phyloP scores from a whole-genome alignment of 1,284 basidiomycete species.

The Rhodotorula sp. region DNA sequence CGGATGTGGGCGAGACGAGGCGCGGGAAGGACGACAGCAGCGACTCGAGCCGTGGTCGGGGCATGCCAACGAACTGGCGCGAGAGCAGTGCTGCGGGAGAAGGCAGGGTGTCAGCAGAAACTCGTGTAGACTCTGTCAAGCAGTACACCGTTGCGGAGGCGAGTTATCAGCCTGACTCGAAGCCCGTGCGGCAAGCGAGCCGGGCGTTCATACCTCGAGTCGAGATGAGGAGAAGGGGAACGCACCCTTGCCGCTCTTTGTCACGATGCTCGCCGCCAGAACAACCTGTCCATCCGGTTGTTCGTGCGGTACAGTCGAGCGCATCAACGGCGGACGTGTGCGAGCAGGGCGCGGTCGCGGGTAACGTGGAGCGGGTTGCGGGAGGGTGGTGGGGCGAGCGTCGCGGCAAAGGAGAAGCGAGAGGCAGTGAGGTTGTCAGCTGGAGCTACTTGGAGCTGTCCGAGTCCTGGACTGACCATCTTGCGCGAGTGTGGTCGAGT shows the following conservation, averaged over 20 bases:
- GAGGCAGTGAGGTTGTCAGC: background rate
- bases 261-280: slow-evolving; percentile 88
- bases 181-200: background rate
- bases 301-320: too few species aligned
- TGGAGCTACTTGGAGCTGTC: background rate
- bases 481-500: background rate
- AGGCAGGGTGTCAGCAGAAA: background rate
- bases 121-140: too few species aligned
- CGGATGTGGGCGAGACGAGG: slow-evolving; percentile 84
- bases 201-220: background rate
- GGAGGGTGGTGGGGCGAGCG: background rate
- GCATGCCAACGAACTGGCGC: slow-evolving; percentile 93
- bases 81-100: slow-evolving; percentile 79
- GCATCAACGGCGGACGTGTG: background rate
- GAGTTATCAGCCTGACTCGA: background rate
- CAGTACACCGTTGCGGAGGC: background rate
- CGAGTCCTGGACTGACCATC: background rate
- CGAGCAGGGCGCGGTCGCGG: background rate
- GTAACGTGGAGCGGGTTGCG: slow-evolving; percentile 7
- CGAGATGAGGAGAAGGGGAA: slow-evolving; percentile 22
- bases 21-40: slow-evolving; percentile 96
- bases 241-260: slow-evolving; percentile 85
- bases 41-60: slow-evolving; percentile 86
- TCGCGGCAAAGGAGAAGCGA: background rate
- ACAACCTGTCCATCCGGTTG: slow-evolving; percentile 64